Conservation (phyloP, 208 protist genomes). For the Balamuthia mandrillaris region DNA sequence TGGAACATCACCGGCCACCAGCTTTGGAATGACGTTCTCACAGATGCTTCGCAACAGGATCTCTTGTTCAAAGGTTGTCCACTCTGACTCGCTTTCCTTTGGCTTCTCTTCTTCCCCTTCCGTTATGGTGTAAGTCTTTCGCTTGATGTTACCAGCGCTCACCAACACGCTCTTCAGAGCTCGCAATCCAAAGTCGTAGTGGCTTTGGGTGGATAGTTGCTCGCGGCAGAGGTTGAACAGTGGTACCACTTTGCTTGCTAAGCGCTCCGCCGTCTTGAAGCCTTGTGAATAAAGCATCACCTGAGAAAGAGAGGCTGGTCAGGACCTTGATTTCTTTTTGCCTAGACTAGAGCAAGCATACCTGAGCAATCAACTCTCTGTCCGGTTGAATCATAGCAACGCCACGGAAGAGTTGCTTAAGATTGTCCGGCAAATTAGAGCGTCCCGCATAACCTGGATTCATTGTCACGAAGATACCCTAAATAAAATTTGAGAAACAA, state of each 20-base stretch:
- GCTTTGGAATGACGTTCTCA: slow-evolving; percentile 95
- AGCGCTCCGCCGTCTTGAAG: slow-evolving; percentile 91
- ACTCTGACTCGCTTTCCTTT: no score
- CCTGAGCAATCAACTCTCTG: slow-evolving; percentile 95
- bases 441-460: slow-evolving; percentile 99
- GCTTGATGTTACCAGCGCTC: slow-evolving; percentile 92
- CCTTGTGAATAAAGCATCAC: slow-evolving; percentile 99
- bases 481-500: no score
- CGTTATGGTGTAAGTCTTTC: slow-evolving; percentile 47
- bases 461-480: slow-evolving; percentile 99
- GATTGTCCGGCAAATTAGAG: slow-evolving; percentile 97
- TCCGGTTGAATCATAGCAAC: slow-evolving; percentile 98
- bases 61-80: slow-evolving; percentile 79
- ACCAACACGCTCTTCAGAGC: slow-evolving; percentile 98
- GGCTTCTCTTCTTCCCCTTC: slow-evolving; percentile 9
- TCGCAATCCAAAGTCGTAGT: slow-evolving; percentile 99
- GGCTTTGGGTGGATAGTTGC: slow-evolving; percentile 94
- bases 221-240: slow-evolving; percentile 97
- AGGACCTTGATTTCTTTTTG: no score
- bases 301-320: no score
- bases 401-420: slow-evolving; percentile 98
- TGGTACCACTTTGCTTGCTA: slow-evolving; percentile 96
- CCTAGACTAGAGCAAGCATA: no score
- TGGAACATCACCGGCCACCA: slow-evolving; percentile 90
- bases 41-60: slow-evolving; percentile 89